Conservation (phyloP, 208 protist genomes). For the Wallacemonas sp. region DNA sequence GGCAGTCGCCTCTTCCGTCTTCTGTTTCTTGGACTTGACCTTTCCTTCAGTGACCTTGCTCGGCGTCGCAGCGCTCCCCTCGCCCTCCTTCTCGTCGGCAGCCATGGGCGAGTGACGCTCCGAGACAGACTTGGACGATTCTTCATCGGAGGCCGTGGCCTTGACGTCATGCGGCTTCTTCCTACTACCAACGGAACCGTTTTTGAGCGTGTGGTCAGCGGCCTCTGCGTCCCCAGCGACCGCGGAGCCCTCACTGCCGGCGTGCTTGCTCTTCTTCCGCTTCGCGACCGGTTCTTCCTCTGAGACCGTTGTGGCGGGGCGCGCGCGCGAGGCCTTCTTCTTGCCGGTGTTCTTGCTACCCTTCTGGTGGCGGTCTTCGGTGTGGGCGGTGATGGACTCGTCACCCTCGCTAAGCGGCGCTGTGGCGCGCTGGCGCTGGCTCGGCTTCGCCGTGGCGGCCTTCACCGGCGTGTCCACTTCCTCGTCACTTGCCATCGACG, state of each 20-base stretch:
- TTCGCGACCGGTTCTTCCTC: slow-evolving; percentile 2
- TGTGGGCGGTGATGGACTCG: not conserved
- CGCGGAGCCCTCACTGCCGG: not conserved
- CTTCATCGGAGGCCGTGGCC: not conserved
- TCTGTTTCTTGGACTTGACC: not conserved
- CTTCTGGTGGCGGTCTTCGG: slow-evolving; percentile 11
- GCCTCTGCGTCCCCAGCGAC: not conserved
- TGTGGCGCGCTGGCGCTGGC: not conserved
- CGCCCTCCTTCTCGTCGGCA: not conserved
- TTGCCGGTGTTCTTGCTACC: slow-evolving; percentile 1
- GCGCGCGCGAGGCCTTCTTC: not conserved
- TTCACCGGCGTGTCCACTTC: not conserved
- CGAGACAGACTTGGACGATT: too few species aligned
- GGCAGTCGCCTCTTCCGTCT: not conserved
- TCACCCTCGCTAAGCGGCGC: not conserved
- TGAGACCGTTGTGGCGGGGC: slow-evolving; percentile 1
- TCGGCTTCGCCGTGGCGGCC: not conserved
- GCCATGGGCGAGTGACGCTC: not conserved
- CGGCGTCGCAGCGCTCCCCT: not conserved
- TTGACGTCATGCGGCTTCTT: too few species aligned
- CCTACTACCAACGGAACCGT: not conserved
- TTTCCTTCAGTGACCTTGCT: not conserved
- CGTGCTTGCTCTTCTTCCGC: not conserved
- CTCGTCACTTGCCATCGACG: not conserved
- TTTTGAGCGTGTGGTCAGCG: not conserved